Conservation (phyloP, 192 early-diverging fungal species). For the Phlyctochytrium bullatum region DNA sequence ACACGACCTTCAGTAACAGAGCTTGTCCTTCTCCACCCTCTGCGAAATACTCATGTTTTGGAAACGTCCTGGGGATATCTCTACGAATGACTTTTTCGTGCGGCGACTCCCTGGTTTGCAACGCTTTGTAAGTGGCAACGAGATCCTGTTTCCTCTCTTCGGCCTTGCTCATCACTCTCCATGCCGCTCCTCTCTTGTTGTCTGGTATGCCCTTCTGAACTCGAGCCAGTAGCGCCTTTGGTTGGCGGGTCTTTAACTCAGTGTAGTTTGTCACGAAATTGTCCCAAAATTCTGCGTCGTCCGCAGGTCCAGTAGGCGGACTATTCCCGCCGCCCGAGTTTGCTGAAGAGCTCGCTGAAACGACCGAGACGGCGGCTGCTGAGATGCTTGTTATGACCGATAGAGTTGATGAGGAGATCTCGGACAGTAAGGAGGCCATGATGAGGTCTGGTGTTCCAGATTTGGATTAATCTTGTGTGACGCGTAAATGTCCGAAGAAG, state of each 20-base stretch:
- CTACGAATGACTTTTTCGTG: slow-evolving; percentile 90
- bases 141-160: slow-evolving; percentile 67
- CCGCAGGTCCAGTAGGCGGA: no score
- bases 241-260: slow-evolving; percentile 68
- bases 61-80: slow-evolving; percentile 91
- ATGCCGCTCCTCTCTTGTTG: slow-evolving; percentile 86
- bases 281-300: slow-evolving; percentile 82
- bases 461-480: no score
- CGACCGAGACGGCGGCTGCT: no score
- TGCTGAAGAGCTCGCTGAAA: no score
- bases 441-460: no score
- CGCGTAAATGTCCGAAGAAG: no score
- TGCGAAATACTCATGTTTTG: slow-evolving; percentile 79
- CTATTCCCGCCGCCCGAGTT: no score
- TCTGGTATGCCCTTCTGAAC: slow-evolving; percentile 87
- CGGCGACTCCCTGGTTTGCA: slow-evolving; percentile 69
- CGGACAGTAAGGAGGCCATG: no score
- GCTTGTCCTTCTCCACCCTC: slow-evolving; percentile 71
- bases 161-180: slow-evolving; percentile 83
- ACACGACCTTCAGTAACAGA: slow-evolving; percentile 83
- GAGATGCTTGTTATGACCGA: no score
- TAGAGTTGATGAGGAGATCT: no score
- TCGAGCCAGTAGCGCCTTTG: slow-evolving; percentile 68
- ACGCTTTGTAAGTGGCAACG: slow-evolving; percentile 70
- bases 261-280: slow-evolving; percentile 86